phyloP scores from a whole-genome alignment of 2,329 filamentous ascomycete species.

The Apiospora rasikravindrae region DNA sequence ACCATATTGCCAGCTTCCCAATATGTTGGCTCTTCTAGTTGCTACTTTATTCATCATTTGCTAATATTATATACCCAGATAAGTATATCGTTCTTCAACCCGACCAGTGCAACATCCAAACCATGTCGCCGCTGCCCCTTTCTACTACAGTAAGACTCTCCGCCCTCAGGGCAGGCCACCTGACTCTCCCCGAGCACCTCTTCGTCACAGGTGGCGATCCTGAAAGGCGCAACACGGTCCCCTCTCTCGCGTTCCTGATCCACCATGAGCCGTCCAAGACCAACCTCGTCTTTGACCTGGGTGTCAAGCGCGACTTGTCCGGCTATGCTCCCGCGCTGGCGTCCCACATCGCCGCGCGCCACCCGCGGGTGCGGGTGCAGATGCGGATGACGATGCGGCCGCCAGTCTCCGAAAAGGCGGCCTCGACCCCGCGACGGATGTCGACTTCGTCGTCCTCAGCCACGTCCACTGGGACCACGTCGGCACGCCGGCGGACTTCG shows the following conservation, averaged over 20 bases:
- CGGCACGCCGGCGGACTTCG: constrained; percentile 59
- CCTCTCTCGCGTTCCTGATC: constrained; percentile 59
- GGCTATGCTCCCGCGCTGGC: constrained; percentile 50
- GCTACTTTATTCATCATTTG: neutral
- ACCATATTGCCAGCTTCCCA: neutral
- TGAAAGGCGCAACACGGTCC: constrained; percentile 51
- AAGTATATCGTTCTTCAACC: neutral
- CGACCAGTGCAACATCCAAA: neutral
- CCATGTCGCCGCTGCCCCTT: neutral
- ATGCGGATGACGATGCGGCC: constrained; percentile 38
- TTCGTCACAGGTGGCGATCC: constrained; percentile 52
- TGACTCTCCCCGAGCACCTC: constrained; percentile 52
- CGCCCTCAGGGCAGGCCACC: constrained; percentile 45
- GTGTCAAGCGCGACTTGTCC: constrained; percentile 50
- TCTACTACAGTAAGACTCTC: constrained; percentile 37
- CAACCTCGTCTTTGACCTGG: constrained; percentile 58
- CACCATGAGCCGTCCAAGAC: constrained; percentile 47
- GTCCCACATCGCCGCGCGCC: constrained; percentile 49
- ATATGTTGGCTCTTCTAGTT: neutral
- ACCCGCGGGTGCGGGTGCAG: constrained; percentile 51
- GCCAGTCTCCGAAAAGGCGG: constrained; percentile 39
- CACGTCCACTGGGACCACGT: constrained; percentile 65
- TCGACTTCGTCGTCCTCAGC: constrained; percentile 48
- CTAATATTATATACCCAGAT: neutral
- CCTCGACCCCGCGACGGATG: constrained; percentile 20